Base-by-base conservation (phyloP, 108 stramenopile genomes). In the Hondaea fermentalgiana region DNA sequence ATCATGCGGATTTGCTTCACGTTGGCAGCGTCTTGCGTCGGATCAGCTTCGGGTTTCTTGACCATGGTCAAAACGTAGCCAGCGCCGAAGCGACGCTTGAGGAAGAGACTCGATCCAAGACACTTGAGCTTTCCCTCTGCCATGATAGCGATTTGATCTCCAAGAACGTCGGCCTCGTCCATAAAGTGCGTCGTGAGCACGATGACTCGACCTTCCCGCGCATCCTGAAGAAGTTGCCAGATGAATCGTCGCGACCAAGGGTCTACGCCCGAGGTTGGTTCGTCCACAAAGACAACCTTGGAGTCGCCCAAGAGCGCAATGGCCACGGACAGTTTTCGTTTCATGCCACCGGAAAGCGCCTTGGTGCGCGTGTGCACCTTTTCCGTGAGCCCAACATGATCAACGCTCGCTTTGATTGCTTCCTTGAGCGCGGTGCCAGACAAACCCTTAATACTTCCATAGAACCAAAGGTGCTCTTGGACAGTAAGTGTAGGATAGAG, bases 121-220 rank as follows among this genome's bases (percentile, higher is more conserved):
- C 91, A 92, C 44, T 51, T 71, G 21, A 91, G 51, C 60, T 88
- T 44, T 5, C 69, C 90, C 21, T 90, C 28, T 5, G 58, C 57
- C 90, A 92, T 90, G 58, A 90, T 88, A 5, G 60, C 90, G 5
- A 92, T 89, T 16, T 87, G 58, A 8, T 90, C 91, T 12, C 89
- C 89, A 44, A 71, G 92, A 5, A 92, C 45, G 76, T 95, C 94
- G 21, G 94, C 94, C 89, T 94, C 94, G 88, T 94, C 94, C 94
- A 94, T 94, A 89, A 94, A 94, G 87, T 94, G 94, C 35, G 94
- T 95, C 14, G 94, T 93, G 21, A 95, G 90, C 35, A 95, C 76
- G 45, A 95, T 94, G 17, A 89, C 90, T 21, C 94, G 91, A 64
- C 92, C 95, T 69, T 95, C 89, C 28, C 95, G 92, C 58, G 93